Evolutionary conservation across 768 basidiomycete species (phyloP), one percentile per base, ranked within the genome.

Genomic region (Dendrothele bispora): DNA sequence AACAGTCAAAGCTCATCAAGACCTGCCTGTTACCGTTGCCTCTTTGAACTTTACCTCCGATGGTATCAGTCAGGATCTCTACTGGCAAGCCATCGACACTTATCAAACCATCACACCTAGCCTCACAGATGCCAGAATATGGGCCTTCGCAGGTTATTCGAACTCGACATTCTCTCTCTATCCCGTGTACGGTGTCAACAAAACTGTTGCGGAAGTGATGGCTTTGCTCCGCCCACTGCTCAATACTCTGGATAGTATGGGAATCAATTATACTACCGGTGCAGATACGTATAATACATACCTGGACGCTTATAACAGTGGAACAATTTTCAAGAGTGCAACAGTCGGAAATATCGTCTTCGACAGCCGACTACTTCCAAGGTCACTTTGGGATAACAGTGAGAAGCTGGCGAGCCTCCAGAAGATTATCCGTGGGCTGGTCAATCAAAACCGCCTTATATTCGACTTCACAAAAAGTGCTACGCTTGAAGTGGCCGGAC

Each of bases 191-290:
- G 24, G 21, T 26, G 40, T 41, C 7, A 43, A 49, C 28, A 30
- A 28, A 8, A 38, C 48, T 42, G 7, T 25, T 5, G 25, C 30
- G 5, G 40, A 27, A 17, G 8, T 49, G 14, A 4, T 12, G 2
- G 20, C 22, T 12, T 25, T 49, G 18, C 28, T 49, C 3, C 4
- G 22, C 7, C 48, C 48, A 7, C 43, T 28, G 22, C 24, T 49
- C 7, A 15, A 17, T 5, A 36, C 30, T 10, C 48, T 49, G 22
- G 35, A 49, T 26, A 15, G 22, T 6, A 29, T 49, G 22, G 48
- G 41, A 8, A 49, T 49, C 61, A 59, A 6, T 42, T 68, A 47
- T 36, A 30, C 5, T n/a, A 30, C 39, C 25, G 24, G 30, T 32
- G 30, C 30, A 32, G 30, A 32, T 10, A 10, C 10, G 10, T 32